These are phyloP conservation scores for Magnolia officinalis DNA, from an alignment of 164 flowering plant genomes.

Conservation along the genomic window DNA sequence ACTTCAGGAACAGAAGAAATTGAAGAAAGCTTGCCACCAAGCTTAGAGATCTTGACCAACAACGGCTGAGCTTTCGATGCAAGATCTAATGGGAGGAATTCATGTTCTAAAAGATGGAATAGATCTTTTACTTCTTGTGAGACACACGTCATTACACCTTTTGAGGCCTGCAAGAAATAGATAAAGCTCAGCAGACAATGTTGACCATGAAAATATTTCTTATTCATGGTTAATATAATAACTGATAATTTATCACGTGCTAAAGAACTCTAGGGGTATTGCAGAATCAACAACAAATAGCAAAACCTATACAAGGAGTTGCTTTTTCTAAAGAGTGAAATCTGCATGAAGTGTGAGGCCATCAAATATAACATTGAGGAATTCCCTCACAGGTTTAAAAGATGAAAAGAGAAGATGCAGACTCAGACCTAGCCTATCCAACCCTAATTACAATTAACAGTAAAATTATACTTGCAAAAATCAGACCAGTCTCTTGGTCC, in stretches of 20 bases:
- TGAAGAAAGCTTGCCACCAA: constrained; percentile 79
- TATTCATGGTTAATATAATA: not conserved
- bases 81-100: constrained; percentile 74
- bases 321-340: no score
- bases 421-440: no score
- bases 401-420: no score
- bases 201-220: not conserved
- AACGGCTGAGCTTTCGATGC: constrained; percentile 68
- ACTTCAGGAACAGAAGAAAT: constrained; percentile 89
- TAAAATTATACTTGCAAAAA: no score
- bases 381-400: no score
- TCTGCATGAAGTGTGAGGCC: no score
- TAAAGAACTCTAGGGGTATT: no score
- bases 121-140: constrained; percentile 90
- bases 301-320: no score
- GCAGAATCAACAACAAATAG: no score
- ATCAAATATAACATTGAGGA: no score
- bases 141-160: constrained; percentile 81
- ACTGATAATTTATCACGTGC: not conserved
- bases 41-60: constrained; percentile 62
- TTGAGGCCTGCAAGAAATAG: constrained; percentile 48
- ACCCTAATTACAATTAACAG: no score
- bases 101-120: constrained; percentile 73
- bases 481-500: no score
- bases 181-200: not conserved